phyloP scores from a whole-genome alignment of 2,329 filamentous ascomycete genomes.

The Exophiala viscosa region DNA sequence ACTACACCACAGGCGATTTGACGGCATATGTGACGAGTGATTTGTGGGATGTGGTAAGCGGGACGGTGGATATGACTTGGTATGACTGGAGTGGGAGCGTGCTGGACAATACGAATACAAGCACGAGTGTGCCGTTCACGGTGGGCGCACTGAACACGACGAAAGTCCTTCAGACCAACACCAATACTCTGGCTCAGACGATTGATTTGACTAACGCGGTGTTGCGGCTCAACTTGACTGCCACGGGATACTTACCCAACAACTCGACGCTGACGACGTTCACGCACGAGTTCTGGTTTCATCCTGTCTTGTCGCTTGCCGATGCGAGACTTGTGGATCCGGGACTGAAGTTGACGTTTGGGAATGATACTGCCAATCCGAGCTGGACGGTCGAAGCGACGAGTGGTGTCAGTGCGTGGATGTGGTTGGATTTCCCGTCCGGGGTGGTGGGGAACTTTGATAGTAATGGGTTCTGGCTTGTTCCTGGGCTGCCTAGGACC shows the following conservation, averaged over 20 bases:
- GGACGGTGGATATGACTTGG: slow-evolving; percentile 51
- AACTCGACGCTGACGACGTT: slow-evolving; percentile 40
- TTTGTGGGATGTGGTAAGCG: slow-evolving; percentile 50
- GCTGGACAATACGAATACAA: slow-evolving; percentile 39
- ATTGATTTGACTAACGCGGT: slow-evolving; percentile 38
- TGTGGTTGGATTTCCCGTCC: slow-evolving; percentile 53
- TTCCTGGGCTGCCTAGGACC: slow-evolving; percentile 43
- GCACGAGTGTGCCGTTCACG: slow-evolving; percentile 33
- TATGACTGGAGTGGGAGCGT: slow-evolving; percentile 47
- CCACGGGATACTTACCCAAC: slow-evolving; percentile 48
- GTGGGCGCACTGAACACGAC: slow-evolving; percentile 55
- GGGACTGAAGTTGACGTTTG: slow-evolving; percentile 36
- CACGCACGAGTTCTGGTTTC: slow-evolving; percentile 51
- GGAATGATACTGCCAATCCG: slow-evolving; percentile 29
- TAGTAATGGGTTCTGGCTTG: slow-evolving; percentile 52
- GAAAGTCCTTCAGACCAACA: slow-evolving; percentile 40
- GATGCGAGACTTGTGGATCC: slow-evolving; percentile 49
- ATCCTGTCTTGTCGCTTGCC: slow-evolving; percentile 43
- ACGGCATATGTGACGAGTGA: slow-evolving; percentile 57
- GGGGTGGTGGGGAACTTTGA: slow-evolving; percentile 51
- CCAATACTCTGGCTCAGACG: slow-evolving; percentile 33
- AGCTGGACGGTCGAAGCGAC: slow-evolving; percentile 49
- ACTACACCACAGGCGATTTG: slow-evolving; percentile 49
- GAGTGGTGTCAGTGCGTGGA: slow-evolving; percentile 50
- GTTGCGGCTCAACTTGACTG: slow-evolving; percentile 44